These are phyloP conservation scores for Cylindrodendrum hubeiense DNA, from an alignment of 2,329 filamentous ascomycete species.

Conservation along the genomic window DNA sequence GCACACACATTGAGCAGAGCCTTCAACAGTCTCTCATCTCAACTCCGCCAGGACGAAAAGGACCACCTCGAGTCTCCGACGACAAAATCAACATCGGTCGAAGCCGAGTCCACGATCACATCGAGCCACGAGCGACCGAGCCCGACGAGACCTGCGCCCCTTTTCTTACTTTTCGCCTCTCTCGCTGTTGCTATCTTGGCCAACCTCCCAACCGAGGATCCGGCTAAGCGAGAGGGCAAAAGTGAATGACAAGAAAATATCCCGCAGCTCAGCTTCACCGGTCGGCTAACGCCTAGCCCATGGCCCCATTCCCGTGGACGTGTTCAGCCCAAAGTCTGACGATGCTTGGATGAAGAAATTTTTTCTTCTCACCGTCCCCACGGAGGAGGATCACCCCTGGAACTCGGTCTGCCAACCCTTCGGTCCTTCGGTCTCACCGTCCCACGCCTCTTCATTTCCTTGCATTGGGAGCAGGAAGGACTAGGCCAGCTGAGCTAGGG, in stretches of 20 bases:
- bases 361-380: conserved; percentile 24
- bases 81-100: not conserved
- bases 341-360: conserved; percentile 25
- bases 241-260: conserved; percentile 25
- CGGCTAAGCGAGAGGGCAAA: conserved; percentile 8
- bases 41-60: not conserved
- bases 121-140: not conserved
- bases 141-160: not conserved
- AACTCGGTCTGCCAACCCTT: conserved; percentile 21
- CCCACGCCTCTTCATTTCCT: conserved; percentile 25
- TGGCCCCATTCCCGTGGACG: conserved; percentile 35
- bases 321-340: conserved; percentile 22
- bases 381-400: conserved; percentile 25
- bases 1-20: not conserved
- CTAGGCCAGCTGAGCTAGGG: conserved; percentile 11
- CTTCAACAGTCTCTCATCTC: conserved; percentile 8
- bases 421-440: conserved; percentile 16
- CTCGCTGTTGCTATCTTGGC: not conserved
- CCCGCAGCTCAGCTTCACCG: conserved; percentile 26
- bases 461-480: conserved; percentile 1
- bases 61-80: conserved; percentile 5
- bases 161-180: conserved; percentile 7
- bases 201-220: not conserved
- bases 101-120: not conserved
- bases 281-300: conserved; percentile 16